Percentiles rank a stretch among this genome's conserved stretches.
Evolutionary conservation across 1,284 basidiomycete genomes (phyloP).

Genomic region (Anthracocystis walkeri): DNA sequence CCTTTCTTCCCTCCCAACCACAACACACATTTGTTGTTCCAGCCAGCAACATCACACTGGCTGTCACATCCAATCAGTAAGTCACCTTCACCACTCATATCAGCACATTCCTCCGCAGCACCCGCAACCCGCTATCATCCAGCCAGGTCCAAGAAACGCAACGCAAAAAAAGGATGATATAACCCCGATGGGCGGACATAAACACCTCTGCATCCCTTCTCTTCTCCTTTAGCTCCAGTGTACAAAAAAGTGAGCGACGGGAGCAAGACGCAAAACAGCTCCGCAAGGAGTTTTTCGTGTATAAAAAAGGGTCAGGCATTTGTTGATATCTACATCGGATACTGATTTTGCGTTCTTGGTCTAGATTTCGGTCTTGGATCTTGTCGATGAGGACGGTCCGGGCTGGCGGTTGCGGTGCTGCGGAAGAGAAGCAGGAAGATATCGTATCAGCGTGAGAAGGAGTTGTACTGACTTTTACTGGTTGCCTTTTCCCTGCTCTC

Average conservation of each 20-base stretch:
- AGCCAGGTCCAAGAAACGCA: neutral
- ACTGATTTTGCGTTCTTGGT: conserved; percentile 28
- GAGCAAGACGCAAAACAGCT: conserved; percentile 33
- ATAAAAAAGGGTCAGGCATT: conserved; percentile 52
- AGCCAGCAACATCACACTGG: conserved; percentile 8
- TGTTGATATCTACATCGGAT: conserved; percentile 60
- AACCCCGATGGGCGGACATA: conserved; percentile 58
- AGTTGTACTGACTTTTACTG: conserved; percentile 10
- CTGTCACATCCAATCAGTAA: conserved; percentile 4
- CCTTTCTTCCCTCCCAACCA: conserved; percentile 16
- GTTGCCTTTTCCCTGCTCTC: neutral
- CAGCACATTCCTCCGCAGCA: neutral
- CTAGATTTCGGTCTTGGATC: neutral
- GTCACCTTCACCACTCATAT: neutral
- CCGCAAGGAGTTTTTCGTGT: conserved; percentile 7
- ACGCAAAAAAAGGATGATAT: conserved; percentile 34
- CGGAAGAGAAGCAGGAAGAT: neutral
- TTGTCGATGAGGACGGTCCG: neutral
- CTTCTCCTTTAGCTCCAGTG: conserved; percentile 46
- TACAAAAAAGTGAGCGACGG: conserved; percentile 53
- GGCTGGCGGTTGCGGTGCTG: neutral
- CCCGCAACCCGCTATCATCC: neutral
- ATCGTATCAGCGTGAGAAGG: neutral
- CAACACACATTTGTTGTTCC: neutral
- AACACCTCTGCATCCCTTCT: conserved; percentile 42